A percentile compares a stretch with the other conserved stretches of the same genome.
Conservation (phyloP, 305 asterid genomes). For the Solanum hybrid region DNA sequence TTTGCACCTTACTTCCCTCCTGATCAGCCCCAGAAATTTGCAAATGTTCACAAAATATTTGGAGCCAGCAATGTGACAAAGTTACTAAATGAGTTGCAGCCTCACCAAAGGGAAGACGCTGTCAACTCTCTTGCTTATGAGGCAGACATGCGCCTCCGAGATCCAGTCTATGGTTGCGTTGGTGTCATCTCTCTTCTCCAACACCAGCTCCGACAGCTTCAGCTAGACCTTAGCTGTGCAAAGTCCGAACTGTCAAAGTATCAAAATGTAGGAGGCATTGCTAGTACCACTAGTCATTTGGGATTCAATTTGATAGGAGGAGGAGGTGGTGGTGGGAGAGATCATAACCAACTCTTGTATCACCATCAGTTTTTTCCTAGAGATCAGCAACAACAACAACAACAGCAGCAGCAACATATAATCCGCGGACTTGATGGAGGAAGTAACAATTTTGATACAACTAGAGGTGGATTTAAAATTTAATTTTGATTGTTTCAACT, state of each 20-base stretch:
- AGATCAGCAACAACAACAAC: constrained; percentile 5
- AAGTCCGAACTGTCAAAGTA: constrained; percentile 75
- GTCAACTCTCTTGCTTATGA: constrained; percentile 27
- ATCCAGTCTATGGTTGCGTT: constrained; percentile 61
- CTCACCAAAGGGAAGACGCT: constrained; percentile 24
- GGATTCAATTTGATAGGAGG: constrained; percentile 22
- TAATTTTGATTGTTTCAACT: neutral
- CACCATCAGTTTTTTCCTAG: constrained; percentile 56
- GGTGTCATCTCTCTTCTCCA: constrained; percentile 78
- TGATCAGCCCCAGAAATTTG: constrained; percentile 22
- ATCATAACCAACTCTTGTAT: constrained; percentile 19
- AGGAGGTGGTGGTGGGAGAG: constrained; percentile 14
- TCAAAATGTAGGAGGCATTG: constrained; percentile 31
- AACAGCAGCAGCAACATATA: constrained; percentile 22
- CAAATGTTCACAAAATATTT: constrained; percentile 21
- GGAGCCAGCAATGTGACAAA: constrained; percentile 31
- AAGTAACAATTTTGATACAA: constrained; percentile 27
- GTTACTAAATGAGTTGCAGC: constrained; percentile 19
- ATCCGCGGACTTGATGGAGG: constrained; percentile 36
- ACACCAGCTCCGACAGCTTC: constrained; percentile 77
- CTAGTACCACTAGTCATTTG: constrained; percentile 14
- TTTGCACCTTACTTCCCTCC: constrained; percentile 32
- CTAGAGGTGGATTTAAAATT: neutral
- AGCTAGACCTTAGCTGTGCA: constrained; percentile 68
- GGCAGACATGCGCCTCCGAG: constrained; percentile 22